Evolutionary conservation across 192 early-diverging fungal species (phyloP).

Genomic region (Coemansia sp.): DNA sequence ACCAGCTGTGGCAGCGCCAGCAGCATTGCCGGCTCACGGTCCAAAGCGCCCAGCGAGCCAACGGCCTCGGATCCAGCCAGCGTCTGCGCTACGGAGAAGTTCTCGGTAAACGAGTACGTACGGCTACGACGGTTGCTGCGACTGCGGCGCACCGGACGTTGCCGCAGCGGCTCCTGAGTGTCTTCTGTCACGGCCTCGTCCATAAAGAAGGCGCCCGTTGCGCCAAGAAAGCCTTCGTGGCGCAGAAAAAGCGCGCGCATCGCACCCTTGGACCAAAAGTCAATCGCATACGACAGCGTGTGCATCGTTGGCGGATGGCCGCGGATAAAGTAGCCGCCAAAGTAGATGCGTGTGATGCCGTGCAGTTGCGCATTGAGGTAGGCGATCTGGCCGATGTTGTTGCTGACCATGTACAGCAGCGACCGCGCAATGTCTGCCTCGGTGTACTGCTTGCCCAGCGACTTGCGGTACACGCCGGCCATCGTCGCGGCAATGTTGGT

Average conservation of each 20-base stretch:
- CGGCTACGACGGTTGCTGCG: conserved; percentile 2
- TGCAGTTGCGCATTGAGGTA: conserved; percentile 94
- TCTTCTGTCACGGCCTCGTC: conserved; percentile 1
- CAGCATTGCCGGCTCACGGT: conserved; percentile 54
- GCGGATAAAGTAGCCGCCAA: conserved; percentile 97
- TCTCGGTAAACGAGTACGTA: conserved; percentile 75
- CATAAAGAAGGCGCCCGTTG: conserved; percentile 71
- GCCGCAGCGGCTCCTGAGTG: conserved; percentile 1
- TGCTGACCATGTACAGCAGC: conserved; percentile 92
- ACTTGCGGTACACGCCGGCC: conserved; percentile 93
- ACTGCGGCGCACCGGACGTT: background rate
- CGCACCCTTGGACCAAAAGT: conserved; percentile 95
- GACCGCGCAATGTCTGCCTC: conserved; percentile 83
- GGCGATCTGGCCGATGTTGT: conserved; percentile 99
- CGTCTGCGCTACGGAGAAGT: conserved; percentile 64
- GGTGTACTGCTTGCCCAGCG: conserved; percentile 61
- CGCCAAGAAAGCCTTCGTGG: conserved; percentile 96
- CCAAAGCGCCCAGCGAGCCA: conserved; percentile 64
- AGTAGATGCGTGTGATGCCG: conserved; percentile 86
- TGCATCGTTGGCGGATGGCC: conserved; percentile 98
- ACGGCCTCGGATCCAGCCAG: conserved; percentile 51
- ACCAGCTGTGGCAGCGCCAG: conserved; percentile 60
- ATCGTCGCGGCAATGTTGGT: conserved; percentile 93
- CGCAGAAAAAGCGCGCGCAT: conserved; percentile 93
- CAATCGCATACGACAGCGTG: conserved; percentile 92